Base-by-base conservation (phyloP, 2,329 filamentous ascomycete genomes). In the Pezicula carpinea region DNA sequence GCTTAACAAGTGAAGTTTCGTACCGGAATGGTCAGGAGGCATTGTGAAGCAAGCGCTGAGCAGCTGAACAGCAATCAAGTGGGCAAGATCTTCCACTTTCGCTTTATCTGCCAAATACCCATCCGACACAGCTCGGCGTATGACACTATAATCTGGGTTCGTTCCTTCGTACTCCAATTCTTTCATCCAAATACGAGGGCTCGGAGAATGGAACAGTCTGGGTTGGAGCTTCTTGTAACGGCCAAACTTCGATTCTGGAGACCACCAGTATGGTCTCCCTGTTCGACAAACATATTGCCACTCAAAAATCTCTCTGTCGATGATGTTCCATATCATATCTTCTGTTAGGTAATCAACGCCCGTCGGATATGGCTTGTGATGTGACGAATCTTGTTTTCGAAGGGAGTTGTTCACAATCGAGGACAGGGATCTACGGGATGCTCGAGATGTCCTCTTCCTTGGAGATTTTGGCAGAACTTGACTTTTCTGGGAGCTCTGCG, bases 241-340 rank as follows among this genome's bases (percentile, higher is more conserved):
- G 18, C 36, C 40, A 22, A 49, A 52, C 41, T 55, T 60, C 11
- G 59, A 53, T 38, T 58, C 53, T 14, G 58, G 55, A n/a, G 56
- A 61, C 59, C 60, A 64, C 58, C 61, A 63, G 46, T 59, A 62
- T 14, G 60, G 60, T 29, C 56, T 48, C 19, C 61, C 59, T 38
- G 58, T 59, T 29, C 51, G 47, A 43, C 60, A 63, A 17, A 59
- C 55, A 35, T 56, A 56, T 34, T 63, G 56, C 61, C 61, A 64
- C 48, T 63, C 61, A 13, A 48, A 52, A 34, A 63, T 59, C 51
- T 64, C 61, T 26, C 49, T 42, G 23, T 61, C 53, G 23, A 63
- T 63, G 7, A 62, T 52, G 18, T 51, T 51, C 54, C 56, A 58
- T n/a, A 57, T 51, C 14, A 54, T 14, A 15, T 54, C 46, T 21